Evolutionary conservation across 345 rosid species (phyloP), one percentile per base, ranked within the genome.

Genomic region (Populus nigra): DNA sequence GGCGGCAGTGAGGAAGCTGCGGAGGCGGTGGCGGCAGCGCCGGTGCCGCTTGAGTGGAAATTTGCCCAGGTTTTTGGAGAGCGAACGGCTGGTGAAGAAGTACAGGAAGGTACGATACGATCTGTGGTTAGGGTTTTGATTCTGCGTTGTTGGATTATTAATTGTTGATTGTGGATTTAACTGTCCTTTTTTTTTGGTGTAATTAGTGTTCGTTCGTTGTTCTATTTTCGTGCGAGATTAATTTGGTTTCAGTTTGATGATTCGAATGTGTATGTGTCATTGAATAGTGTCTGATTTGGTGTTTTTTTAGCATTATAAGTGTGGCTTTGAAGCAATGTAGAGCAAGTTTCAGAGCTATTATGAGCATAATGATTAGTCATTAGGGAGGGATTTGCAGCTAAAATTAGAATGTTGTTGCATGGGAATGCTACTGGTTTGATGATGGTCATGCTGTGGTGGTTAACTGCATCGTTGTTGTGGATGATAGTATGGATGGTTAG

Each of bases 51-150:
- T 59, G 83, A 81, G 65, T 81, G 83, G 83, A 81, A 67, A 76
- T 81, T 81, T 23, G 75, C 83, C 16, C 83, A 81, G 77, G 83
- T 81, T 31, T 81, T 81, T 36, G 83, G 83, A 20, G 83, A 81
- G 63, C 73, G 80, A 27, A 72, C 83, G 10, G 83, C 80, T 22
- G 80, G 83, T 23, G 83, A 81, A 55, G 83, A 81, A 81, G 79
- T 81, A 5, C 83, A 81, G 62, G 83, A 81, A 76, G 83, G 83
- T 81, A 59, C 22, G n/a, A 33, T 53, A 69, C 9, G 27, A 39
- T 29, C 39, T 35, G 29, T 65, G 17, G 17, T 50, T 65, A 49
- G 55, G 72, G 72, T 63, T 39, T 55, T 31, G 50, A 20, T 77
- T 36, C n/a, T 36, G 20, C 20, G 47, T 25, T 33, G 31, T 53